These are phyloP conservation scores for Gossypium longicalyx DNA, from an alignment of 345 rosid species.

Conservation along the genomic window DNA sequence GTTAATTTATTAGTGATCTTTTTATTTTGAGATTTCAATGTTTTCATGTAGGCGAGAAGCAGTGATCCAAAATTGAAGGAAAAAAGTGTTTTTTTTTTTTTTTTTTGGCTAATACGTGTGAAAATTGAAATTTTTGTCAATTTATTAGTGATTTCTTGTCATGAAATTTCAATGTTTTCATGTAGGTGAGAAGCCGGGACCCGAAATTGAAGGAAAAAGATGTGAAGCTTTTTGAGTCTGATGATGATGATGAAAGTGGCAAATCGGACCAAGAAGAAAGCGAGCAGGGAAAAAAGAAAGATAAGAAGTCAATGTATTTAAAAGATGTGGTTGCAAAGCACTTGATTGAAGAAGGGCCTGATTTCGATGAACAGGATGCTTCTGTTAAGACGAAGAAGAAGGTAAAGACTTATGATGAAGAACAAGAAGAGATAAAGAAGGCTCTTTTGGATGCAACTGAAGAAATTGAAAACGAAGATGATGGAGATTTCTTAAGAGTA, in stretches of 20 bases:
- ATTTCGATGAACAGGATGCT: slow-evolving; percentile 40
- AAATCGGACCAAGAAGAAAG: slow-evolving; percentile 15
- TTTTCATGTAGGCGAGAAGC: slow-evolving; percentile 17
- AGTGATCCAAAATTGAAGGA: slow-evolving; percentile 45
- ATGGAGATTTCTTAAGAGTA: slow-evolving; percentile 39
- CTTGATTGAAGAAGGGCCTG: slow-evolving; percentile 70
- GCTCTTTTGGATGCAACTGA: slow-evolving; percentile 53
- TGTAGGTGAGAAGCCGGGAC: slow-evolving; percentile 34
- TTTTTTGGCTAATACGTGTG: neutral
- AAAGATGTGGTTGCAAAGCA: slow-evolving; percentile 71
- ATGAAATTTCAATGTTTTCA: neutral
- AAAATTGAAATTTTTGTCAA: neutral
- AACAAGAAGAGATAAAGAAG: slow-evolving; percentile 54
- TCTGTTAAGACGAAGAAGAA: slow-evolving; percentile 15
- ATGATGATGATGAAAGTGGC: slow-evolving; percentile 25
- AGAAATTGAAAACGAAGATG: slow-evolving; percentile 38
- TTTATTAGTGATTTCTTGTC: neutral
- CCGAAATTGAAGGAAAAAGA: slow-evolving; percentile 42
- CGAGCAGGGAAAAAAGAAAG: slow-evolving; percentile 17
- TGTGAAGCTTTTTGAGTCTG: slow-evolving; percentile 41
- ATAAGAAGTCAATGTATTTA: slow-evolving; percentile 43
- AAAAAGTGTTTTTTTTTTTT: slow-evolving; percentile 14
- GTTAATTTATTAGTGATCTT: neutral
- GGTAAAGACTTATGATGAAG: slow-evolving; percentile 45
- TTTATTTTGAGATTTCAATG: neutral